phyloP scores from a whole-genome alignment of 768 basidiomycete species.

The Leccinellum luteum region DNA sequence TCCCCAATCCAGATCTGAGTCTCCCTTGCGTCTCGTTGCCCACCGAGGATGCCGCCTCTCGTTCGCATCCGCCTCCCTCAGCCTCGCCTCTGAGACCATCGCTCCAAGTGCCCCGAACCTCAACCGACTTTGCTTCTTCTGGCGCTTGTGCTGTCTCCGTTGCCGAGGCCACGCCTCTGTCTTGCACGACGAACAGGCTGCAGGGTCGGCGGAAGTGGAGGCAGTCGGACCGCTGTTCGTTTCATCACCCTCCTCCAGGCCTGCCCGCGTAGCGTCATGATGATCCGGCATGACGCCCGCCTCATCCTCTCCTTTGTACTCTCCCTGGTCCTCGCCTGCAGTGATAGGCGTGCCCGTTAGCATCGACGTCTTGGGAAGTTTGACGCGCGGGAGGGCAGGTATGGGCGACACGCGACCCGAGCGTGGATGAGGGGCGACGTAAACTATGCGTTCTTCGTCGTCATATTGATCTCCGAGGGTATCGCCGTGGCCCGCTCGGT shows the following conservation, averaged over 20 bases:
- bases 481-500: slow-evolving; percentile 15
- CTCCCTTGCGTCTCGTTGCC: slow-evolving; percentile 54
- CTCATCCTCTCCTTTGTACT: neutral
- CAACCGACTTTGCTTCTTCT: slow-evolving; percentile 14
- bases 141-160: slow-evolving; percentile 22
- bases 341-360: slow-evolving; percentile 18
- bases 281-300: neutral
- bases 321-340: neutral
- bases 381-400: slow-evolving; percentile 11
- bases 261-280: neutral
- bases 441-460: slow-evolving; percentile 73
- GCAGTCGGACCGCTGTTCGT: slow-evolving; percentile 13
- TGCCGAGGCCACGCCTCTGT: slow-evolving; percentile 24
- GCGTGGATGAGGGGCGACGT: slow-evolving; percentile 73
- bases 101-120: slow-evolving; percentile 53
- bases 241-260: neutral
- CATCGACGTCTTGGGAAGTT: slow-evolving; percentile 23
- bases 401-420: slow-evolving; percentile 14
- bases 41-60: slow-evolving; percentile 38
- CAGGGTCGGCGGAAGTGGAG: slow-evolving; percentile 1
- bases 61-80: slow-evolving; percentile 35
- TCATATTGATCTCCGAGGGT: slow-evolving; percentile 21
- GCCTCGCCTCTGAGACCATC: slow-evolving; percentile 49
- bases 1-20: slow-evolving; percentile 72
- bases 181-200: slow-evolving; percentile 20